phyloP scores from a whole-genome alignment of 768 basidiomycete species.

The Suillus lakei region DNA sequence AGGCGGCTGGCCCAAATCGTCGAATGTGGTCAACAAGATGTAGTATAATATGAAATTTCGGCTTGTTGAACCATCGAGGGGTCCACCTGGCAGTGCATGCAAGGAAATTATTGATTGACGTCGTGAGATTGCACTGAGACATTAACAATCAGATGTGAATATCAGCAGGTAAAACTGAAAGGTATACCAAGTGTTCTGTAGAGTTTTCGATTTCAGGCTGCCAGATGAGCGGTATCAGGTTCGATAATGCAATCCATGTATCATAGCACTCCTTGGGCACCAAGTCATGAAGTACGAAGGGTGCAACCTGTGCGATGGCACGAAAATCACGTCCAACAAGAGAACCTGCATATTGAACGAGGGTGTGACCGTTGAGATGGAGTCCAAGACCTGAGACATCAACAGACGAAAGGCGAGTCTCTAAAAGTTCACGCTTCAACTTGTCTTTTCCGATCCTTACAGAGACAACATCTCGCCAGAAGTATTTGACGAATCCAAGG shows the following conservation, averaged over 20 bases:
- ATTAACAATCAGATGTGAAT: constrained; percentile 3
- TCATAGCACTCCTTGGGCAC: constrained; percentile 23
- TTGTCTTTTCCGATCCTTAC: constrained; percentile 6
- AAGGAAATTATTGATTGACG: constrained; percentile 43
- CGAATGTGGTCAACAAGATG: constrained; percentile 43
- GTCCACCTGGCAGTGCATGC: constrained; percentile 33
- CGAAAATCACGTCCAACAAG: constrained; percentile 26
- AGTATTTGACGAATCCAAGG: constrained; percentile 28
- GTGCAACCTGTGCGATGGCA: constrained; percentile 19
- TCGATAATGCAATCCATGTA: constrained; percentile 40
- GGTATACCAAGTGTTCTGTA: constrained; percentile 38
- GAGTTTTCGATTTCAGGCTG: constrained; percentile 43
- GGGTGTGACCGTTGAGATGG: constrained; percentile 15
- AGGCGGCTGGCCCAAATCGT: constrained; percentile 46
- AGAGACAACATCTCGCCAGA: constrained; percentile 21
- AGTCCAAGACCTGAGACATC: constrained; percentile 18
- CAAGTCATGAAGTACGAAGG: constrained; percentile 18
- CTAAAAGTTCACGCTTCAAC: constrained; percentile 8
- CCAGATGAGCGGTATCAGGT: constrained; percentile 42
- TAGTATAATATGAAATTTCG: constrained; percentile 47
- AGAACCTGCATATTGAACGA: constrained; percentile 25
- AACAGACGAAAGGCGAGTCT: constrained; percentile 12
- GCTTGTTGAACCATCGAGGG: constrained; percentile 45
- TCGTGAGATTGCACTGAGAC: constrained; percentile 25
- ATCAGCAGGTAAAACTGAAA: constrained; percentile 2